Percentiles rank a stretch among this genome's conserved stretches.
Conservation (phyloP, 306 rosid genomes). For the Quercus engelmannii region DNA sequence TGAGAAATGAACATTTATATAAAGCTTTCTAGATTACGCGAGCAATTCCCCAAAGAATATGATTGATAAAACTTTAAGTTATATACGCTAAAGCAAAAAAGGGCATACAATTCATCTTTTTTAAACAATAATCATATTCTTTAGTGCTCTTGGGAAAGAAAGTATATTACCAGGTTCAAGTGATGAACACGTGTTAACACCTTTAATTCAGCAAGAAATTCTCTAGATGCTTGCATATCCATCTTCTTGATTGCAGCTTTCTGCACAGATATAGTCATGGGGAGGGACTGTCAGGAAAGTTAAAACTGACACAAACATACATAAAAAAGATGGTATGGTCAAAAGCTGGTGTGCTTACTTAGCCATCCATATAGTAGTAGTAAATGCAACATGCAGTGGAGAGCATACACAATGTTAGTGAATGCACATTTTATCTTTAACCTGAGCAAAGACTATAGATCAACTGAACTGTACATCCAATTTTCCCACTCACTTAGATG, state of each 20-base stretch:
- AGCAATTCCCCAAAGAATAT: neutral
- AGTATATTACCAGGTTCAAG: slow-evolving; percentile 69
- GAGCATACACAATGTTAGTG: neutral
- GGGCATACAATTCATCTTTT: neutral
- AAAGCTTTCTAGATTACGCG: neutral
- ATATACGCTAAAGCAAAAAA: neutral
- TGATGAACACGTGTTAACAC: slow-evolving; percentile 92
- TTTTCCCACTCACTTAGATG: neutral
- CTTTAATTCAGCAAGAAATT: slow-evolving; percentile 78
- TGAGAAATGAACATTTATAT: neutral
- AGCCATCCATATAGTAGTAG: slow-evolving; percentile 11
- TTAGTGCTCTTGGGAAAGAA: slow-evolving; percentile 4
- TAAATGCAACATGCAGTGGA: neutral
- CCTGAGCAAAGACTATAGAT: neutral
- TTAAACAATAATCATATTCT: neutral
- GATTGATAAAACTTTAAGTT: neutral
- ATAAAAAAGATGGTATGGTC: slow-evolving; percentile 3
- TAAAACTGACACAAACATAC: slow-evolving; percentile 10
- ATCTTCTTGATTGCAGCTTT: slow-evolving; percentile 90
- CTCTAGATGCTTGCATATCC: slow-evolving; percentile 86
- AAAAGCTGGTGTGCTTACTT: neutral
- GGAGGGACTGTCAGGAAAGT: slow-evolving; percentile 14
- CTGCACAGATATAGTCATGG: slow-evolving; percentile 35
- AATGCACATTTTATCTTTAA: neutral
- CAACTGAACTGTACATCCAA: neutral